These are phyloP conservation scores for Aegilops longissima DNA, from an alignment of 176 grass and related monocot genomes.

Conservation along the genomic window DNA sequence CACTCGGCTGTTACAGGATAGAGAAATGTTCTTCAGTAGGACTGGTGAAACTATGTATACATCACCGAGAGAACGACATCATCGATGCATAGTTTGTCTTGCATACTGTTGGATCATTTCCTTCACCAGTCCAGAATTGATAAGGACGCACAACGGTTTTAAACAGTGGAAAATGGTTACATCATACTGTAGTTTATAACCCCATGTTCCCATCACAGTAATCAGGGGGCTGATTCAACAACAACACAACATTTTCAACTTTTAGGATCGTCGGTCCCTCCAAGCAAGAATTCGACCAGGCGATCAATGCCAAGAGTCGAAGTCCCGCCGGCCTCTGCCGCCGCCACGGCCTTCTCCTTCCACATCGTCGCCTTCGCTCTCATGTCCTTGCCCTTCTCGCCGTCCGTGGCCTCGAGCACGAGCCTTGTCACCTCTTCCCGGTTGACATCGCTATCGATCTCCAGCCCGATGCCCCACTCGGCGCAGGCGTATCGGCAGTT, in stretches of 20 bases:
- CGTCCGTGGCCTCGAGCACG: constrained; percentile 55
- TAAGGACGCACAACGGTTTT: background rate
- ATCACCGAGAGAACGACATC: background rate
- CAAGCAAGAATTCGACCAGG: constrained; percentile 40
- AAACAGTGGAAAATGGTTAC: background rate
- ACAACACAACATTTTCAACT: background rate
- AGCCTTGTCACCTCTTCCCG: constrained; percentile 54
- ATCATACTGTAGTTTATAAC: background rate
- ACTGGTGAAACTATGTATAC: background rate
- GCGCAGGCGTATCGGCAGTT: constrained; percentile 51
- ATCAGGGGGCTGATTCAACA: background rate
- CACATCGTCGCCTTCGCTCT: constrained; percentile 34
- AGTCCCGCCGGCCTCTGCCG: constrained; percentile 26
- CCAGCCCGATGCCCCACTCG: constrained; percentile 53
- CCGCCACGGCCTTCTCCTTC: constrained; percentile 51
- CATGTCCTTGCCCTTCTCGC: constrained; percentile 56
- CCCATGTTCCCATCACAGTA: background rate
- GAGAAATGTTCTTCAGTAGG: no score
- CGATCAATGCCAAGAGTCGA: constrained; percentile 20
- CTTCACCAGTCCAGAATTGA: background rate
- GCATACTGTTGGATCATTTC: background rate
- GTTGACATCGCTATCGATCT: constrained; percentile 56
- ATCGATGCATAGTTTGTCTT: background rate
- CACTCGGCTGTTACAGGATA: no score
- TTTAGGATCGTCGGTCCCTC: constrained; percentile 10